These are phyloP conservation scores for Paspalum vaginatum DNA, from an alignment of 176 grass and related monocot genomes.

Conservation along the genomic window DNA sequence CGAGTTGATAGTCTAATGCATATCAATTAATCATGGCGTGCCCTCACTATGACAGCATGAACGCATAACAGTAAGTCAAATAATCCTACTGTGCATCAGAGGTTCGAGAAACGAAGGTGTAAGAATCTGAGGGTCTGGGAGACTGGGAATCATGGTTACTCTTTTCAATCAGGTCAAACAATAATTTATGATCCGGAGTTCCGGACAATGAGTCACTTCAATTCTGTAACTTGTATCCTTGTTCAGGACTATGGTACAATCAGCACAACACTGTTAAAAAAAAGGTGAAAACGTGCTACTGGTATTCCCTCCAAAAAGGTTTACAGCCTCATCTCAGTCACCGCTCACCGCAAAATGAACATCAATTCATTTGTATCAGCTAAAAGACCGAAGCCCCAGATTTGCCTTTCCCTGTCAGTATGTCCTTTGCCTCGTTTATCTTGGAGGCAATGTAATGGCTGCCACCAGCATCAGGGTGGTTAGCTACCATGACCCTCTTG, in stretches of 20 bases:
- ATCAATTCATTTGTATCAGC: background rate
- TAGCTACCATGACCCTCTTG: slow-evolving; percentile 86
- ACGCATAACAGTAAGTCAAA: background rate
- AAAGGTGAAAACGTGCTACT: slow-evolving; percentile 18
- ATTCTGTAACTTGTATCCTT: slow-evolving; percentile 16
- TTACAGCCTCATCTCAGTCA: background rate
- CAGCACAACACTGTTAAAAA: slow-evolving; percentile 26
- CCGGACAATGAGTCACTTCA: background rate
- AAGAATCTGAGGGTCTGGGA: background rate
- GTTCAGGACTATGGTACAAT: slow-evolving; percentile 16
- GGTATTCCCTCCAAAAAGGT: background rate
- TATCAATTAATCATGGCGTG: background rate
- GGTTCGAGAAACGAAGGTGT: background rate
- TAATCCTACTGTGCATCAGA: background rate
- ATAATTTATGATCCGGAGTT: background rate
- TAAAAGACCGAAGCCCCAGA: slow-evolving; percentile 58
- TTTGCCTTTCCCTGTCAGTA: slow-evolving; percentile 60
- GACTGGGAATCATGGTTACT: background rate
- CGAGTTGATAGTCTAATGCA: background rate
- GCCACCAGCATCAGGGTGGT: slow-evolving; percentile 86
- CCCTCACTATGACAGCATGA: background rate
- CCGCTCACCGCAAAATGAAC: background rate
- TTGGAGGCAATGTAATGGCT: slow-evolving; percentile 91
- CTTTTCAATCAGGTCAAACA: background rate
- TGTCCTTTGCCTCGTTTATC: slow-evolving; percentile 93